Base-by-base conservation (phyloP, 257 asterid species). In the Parsonsia alboflavescens region DNA sequence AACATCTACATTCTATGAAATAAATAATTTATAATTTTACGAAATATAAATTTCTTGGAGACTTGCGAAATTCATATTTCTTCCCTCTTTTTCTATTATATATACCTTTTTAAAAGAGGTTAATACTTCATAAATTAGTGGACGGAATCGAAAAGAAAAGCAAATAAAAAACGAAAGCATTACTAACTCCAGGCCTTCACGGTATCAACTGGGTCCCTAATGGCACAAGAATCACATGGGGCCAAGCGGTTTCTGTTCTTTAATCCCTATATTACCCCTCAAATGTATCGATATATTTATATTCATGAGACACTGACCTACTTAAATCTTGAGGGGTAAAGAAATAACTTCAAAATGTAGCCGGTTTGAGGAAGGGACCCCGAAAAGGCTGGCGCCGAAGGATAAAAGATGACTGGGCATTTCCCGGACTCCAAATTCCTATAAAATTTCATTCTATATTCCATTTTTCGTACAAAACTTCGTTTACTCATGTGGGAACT, bases 401-500 rank as follows among this genome's bases (percentile, higher is more conserved):
- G 81, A 84, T 76, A 22, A 73, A 21, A 7, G 46, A 36, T 9
- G 36, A 68, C 53, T 22, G 80, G 84, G 42, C 78, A 74, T 16
- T 17, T 72, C 62, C n/a, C 83, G 84, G 87, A 79, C 68, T 49
- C 78, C 84, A 83, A 72, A 84, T 79, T 46, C 53, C 82, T 75
- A 83, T 84, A 77, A 53, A 86, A 72, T 78, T 70, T 72, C 72
- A 62, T 67, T n/a, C 44, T 22, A 54, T 49, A 49, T 46, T 33
- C 39, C 39, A 33, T 33, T 33, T n/a, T 33, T 33, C 39, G 39
- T 33, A 33, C 39, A 33, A 3, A 33, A 33, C 2, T 33, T 33
- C n/a, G n/a, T n/a, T n/a, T n/a, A n/a, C n/a, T 33, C 39, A 33
- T 33, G 39, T 33, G 39, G 39, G 3, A 33, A 33, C 39, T 33